Evolutionary conservation across 768 basidiomycete species (phyloP).

Genomic region (Pleurotus djamor): DNA sequence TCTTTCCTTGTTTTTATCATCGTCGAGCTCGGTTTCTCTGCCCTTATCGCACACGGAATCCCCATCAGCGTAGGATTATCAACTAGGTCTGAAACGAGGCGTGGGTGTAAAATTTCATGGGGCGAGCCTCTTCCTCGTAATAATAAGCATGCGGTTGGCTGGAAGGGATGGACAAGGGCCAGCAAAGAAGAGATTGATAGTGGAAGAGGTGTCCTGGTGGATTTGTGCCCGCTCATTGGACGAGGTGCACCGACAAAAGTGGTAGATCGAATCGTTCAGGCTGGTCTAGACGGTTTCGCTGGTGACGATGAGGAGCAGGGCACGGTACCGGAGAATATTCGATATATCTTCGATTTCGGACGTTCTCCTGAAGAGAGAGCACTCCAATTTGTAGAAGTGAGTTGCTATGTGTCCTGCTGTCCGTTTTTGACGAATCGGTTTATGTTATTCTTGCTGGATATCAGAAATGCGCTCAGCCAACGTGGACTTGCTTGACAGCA

Average conservation of each 20-base stretch:
- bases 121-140: not conserved
- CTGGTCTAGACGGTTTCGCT: not conserved
- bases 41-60: not conserved
- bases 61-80: not conserved
- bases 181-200: not conserved
- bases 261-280: not conserved
- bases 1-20: not conserved
- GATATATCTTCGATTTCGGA: constrained; percentile 6
- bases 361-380: not conserved
- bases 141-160: not conserved
- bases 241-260: constrained; percentile 1
- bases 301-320: not conserved
- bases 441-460: not conserved
- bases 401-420: not conserved
- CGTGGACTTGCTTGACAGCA: not conserved
- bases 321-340: not conserved
- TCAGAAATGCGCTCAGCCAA: not conserved
- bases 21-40: not conserved
- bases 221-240: constrained; percentile 3
- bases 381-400: not conserved
- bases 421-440: not conserved
- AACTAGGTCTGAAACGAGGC: not conserved
- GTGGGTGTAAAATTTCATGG: not conserved
- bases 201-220: not conserved
- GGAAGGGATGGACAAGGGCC: not conserved